These are phyloP conservation scores for Phaseolus coccineus DNA, from an alignment of 331 rosid genomes.

Conservation along the genomic window DNA sequence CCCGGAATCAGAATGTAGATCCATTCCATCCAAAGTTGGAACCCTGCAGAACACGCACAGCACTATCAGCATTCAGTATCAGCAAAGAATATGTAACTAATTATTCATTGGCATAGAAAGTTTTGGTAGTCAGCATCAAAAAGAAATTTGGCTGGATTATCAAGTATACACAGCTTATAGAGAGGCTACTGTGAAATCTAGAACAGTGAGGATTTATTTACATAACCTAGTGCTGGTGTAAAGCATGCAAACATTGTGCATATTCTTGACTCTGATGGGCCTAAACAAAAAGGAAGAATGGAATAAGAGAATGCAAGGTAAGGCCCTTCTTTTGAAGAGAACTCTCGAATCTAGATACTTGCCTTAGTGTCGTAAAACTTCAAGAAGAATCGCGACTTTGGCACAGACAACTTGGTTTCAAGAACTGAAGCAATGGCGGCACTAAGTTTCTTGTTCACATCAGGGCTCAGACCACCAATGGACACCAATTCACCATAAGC, in stretches of 20 bases:
- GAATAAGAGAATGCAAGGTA: conserved; percentile 61
- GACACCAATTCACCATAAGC: conserved; percentile 53
- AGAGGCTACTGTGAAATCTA: conserved; percentile 44
- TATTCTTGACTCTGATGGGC: conserved; percentile 82
- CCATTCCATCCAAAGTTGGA: conserved; percentile 90
- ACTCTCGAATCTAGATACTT: conserved; percentile 49
- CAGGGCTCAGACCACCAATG: conserved; percentile 80
- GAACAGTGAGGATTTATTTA: conserved; percentile 59
- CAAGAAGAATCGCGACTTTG: conserved; percentile 75
- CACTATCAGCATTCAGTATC: conserved; percentile 39
- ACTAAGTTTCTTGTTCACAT: conserved; percentile 79
- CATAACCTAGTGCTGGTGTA: conserved; percentile 92
- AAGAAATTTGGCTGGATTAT: conserved; percentile 25
- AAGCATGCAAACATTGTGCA: conserved; percentile 96
- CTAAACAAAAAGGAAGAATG: conserved; percentile 83
- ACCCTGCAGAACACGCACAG: conserved; percentile 61
- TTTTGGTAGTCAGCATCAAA: background rate
- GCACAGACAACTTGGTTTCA: conserved; percentile 76
- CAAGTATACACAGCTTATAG: conserved; percentile 17
- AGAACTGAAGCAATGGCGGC: conserved; percentile 73
- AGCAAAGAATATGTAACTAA: conserved; percentile 15
- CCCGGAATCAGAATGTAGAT: conserved; percentile 59
- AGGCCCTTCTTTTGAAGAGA: conserved; percentile 45
- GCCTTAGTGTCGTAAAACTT: conserved; percentile 83
- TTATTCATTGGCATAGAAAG: background rate